Base-by-base conservation (phyloP, 2,329 filamentous ascomycete species). In the Ophiocordyceps camponoti-floridani region DNA sequence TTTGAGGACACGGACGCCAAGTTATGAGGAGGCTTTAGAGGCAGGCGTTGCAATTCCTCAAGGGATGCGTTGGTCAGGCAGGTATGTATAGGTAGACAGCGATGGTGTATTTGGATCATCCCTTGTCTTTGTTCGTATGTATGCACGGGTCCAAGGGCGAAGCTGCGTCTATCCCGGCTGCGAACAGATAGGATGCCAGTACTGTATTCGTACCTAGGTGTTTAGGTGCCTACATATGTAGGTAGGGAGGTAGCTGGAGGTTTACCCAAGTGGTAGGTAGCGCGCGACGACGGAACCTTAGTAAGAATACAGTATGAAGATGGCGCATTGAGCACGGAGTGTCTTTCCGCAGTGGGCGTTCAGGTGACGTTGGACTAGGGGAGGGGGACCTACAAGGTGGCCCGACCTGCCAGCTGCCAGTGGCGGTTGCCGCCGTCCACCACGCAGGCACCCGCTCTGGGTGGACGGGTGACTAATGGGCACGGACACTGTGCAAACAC, bases 1-100 rank as follows among this genome's bases (percentile, higher is more conserved):
- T 96, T 89, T 61, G 84, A 94, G 58, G 89, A 95, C 47, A 68
- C 80, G 47, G 85, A 84, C 50, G 66, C 84, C 13, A 95, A 95
- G 66, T 70, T 95, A 46, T 89, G 46, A 50, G 16, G 10, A 27
- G 41, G n/a, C 4, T 28, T 8, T 41, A 28, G 40, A 27, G 40
- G 12, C 23, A 14, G 18, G 18, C 16, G 37, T 16, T 16, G 37
- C n/a, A 19, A n/a, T 41, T 23, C 16, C 35, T 9, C 35, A 38
- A 38, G 35, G 35, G 38, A 41, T n/a, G 38, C 38, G 38, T 23
- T 23, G 23, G 23, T 23, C 5, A 23, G 23, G 16, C 5, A 23
- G 23, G 16, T 18, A n/a, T 43, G 16, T 18, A 35, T 9, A 42
- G 8, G 11, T 42, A 42, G 18, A 30, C 9, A 37, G 14, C 23